A percentile compares a stretch with the other conserved stretches of the same genome.
phyloP scores from a whole-genome alignment of 129 eudicot genomes.

The Logfia minima region DNA sequence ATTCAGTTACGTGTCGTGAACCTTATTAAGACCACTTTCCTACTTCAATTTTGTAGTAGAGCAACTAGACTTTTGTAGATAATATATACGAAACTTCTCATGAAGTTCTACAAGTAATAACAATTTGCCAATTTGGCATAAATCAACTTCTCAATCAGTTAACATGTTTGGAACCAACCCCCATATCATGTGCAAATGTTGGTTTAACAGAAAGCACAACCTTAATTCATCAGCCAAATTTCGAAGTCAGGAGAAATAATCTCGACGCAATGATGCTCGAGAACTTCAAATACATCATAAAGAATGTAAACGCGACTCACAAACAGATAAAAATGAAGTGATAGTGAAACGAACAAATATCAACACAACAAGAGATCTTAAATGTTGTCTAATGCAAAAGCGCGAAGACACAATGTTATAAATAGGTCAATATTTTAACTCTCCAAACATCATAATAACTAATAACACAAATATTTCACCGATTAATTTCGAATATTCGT shows the following conservation, averaged over 20 bases:
- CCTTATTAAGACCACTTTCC: neutral
- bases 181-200: neutral
- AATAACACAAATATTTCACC: neutral
- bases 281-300: neutral
- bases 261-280: neutral
- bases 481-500: neutral
- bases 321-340: neutral
- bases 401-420: neutral
- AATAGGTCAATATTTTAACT: neutral
- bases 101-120: neutral
- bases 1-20: neutral
- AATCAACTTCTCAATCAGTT: neutral
- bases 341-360: neutral
- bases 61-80: neutral
- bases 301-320: neutral
- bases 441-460: neutral
- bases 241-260: neutral
- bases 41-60: neutral
- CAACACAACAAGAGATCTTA: neutral
- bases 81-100: neutral
- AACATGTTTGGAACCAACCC: neutral
- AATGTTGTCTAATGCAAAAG: neutral
- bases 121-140: neutral
- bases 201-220: neutral
- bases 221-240: neutral